These are phyloP conservation scores for Gastrodia elata DNA, from an alignment of 106 monocot species.

Conservation along the genomic window DNA sequence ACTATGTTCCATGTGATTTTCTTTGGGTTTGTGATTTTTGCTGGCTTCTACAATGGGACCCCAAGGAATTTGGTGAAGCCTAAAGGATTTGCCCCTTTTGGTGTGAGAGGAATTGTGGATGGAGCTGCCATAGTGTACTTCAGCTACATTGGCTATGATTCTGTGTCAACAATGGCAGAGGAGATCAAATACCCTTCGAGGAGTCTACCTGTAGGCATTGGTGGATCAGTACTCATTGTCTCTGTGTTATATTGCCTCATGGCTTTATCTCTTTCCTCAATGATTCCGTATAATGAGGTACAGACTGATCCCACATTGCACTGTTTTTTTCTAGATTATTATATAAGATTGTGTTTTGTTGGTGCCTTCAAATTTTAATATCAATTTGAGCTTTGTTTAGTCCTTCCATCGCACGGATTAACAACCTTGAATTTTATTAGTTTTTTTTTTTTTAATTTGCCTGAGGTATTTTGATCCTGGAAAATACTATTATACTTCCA, in stretches of 20 bases:
- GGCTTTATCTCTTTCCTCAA: conserved; percentile 48
- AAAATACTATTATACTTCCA: too few species aligned
- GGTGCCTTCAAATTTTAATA: too few species aligned
- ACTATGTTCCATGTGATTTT: conserved; percentile 60
- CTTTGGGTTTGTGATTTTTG: conserved; percentile 53
- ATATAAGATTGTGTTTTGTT: too few species aligned
- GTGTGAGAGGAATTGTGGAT: conserved; percentile 46
- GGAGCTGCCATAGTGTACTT: conserved; percentile 71
- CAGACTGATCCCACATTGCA: not conserved
- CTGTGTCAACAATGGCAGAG: conserved; percentile 69
- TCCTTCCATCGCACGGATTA: too few species aligned
- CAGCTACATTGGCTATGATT: conserved; percentile 79
- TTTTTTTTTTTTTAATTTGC: too few species aligned
- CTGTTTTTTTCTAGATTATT: too few species aligned
- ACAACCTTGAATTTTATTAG: too few species aligned
- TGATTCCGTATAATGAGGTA: conserved; percentile 63
- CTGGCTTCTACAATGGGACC: conserved; percentile 54
- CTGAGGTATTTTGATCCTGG: too few species aligned
- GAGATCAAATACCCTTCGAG: conserved; percentile 52
- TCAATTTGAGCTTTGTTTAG: too few species aligned
- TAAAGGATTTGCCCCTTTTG: conserved; percentile 49
- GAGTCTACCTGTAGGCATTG: conserved; percentile 55
- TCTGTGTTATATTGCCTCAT: conserved; percentile 53
- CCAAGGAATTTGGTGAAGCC: conserved; percentile 33
- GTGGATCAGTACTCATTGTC: conserved; percentile 64